Base-by-base conservation (phyloP, 257 asterid genomes). In the Ilex asprella region DNA sequence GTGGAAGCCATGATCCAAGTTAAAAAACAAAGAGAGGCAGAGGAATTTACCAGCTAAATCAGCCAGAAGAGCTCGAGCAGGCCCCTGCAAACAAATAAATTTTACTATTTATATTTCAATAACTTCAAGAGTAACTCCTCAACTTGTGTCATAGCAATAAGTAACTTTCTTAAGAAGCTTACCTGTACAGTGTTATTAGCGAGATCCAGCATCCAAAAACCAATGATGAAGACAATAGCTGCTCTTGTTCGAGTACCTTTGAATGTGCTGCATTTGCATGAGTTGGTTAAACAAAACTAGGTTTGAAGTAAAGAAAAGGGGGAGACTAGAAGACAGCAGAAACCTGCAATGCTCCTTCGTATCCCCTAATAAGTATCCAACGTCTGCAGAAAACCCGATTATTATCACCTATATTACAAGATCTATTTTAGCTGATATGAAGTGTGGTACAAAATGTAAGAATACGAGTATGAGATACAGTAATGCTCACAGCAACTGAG, bases 121-220 rank as follows among this genome's bases (percentile, higher is more conserved):
- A 35, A 3, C 41, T 35, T 35, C 5, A 5, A 3, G 51, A 47
- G 15, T 46, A 60, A 41, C 8, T 31, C 39, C 41, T 21, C 12
- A 67, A 16, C 16, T n/a, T 31, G 41, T 35, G 41, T 5, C 41
- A 35, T 46, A 46, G 3, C 13, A 14, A 46, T 2, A 46, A 46
- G 4, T 46, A 14, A 46, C 4, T 14, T 10, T 46, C 13, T 46
- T 54, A 44, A 67, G 70, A 73, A 69, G 70, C 67, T 79, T 62
- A 89, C 99, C 97, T 89, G 99, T 70, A 93, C 99, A 32, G 99
- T 93, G 79, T 93, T 93, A 81, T 93, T 93, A 53, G 99, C 99
- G 78, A 93, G 99, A 83, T 93, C 99, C 70, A 93, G 85, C 99
- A 93, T 76, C 97, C 99, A 93, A 72, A 93, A 93, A 61, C 99